Evolutionary conservation across 129 eudicot species (phyloP).

Genomic region (Flaveria ramosissima): DNA sequence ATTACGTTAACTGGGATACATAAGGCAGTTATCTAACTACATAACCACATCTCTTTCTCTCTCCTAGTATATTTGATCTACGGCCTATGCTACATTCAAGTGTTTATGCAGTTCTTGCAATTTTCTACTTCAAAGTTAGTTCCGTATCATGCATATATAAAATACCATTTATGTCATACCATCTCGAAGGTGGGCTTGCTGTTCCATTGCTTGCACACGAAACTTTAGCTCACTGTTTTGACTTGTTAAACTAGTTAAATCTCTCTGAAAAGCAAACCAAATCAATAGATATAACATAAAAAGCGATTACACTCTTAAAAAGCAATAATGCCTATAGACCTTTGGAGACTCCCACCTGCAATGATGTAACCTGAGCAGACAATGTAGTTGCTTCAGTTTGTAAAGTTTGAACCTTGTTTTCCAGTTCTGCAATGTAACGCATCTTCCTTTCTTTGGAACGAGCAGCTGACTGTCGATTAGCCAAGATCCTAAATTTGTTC

Average conservation of each 20-base stretch:
- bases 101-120: background rate
- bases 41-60: background rate
- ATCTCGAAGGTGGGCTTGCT: constrained; percentile 91
- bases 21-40: background rate
- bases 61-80: background rate
- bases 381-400: constrained; percentile 87
- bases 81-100: background rate
- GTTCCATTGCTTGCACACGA: constrained; percentile 94
- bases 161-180: constrained; percentile 45
- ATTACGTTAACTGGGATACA: background rate
- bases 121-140: background rate
- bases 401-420: constrained; percentile 87
- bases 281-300: constrained; percentile 1
- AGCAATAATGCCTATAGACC: background rate
- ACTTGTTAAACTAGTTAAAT: constrained; percentile 63
- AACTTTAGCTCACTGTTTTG: constrained; percentile 83
- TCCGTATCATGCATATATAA: background rate
- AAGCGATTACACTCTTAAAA: background rate
- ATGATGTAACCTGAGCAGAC: constrained; percentile 77
- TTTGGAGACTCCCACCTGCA: constrained; percentile 55
- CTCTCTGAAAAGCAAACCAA: constrained; percentile 52
- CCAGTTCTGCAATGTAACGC: constrained; percentile 84
- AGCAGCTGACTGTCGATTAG: constrained; percentile 95
- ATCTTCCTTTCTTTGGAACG: constrained; percentile 88
- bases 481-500: constrained; percentile 64